Evolutionary conservation across 2,329 filamentous ascomycete species (phyloP).

Genomic region (Alternaria triticina): DNA sequence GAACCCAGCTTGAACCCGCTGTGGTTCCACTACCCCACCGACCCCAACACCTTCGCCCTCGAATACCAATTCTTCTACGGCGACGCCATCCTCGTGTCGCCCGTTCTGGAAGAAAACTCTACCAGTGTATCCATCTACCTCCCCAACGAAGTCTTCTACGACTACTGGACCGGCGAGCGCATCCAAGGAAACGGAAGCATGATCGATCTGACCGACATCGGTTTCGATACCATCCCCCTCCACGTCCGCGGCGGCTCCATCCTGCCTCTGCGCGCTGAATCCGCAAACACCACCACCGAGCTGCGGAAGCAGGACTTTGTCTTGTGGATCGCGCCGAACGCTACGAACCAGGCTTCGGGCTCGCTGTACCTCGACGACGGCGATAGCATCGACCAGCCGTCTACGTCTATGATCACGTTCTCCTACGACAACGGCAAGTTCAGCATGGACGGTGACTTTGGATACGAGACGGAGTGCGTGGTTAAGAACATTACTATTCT

Average conservation of each 20-base stretch:
- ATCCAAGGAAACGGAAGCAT: conserved; percentile 56
- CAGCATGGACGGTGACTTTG: conserved; percentile 61
- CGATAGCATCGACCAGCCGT: conserved; percentile 65
- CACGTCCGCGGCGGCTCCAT: conserved; percentile 70
- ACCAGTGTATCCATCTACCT: conserved; percentile 63
- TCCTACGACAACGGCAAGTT: conserved; percentile 63
- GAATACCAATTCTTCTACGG: conserved; percentile 66
- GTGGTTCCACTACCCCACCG: conserved; percentile 72
- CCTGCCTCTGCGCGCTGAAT: conserved; percentile 62
- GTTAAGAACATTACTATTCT: conserved; percentile 39
- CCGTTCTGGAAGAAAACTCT: conserved; percentile 60
- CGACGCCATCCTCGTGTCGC: conserved; percentile 61
- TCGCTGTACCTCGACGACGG: conserved; percentile 80
- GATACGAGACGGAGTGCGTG: conserved; percentile 48
- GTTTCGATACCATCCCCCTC: conserved; percentile 64
- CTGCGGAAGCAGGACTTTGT: conserved; percentile 72
- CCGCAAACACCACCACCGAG: conserved; percentile 68
- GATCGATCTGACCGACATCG: conserved; percentile 55
- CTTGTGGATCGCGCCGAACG: conserved; percentile 70
- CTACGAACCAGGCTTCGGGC: conserved; percentile 68
- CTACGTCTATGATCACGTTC: conserved; percentile 65
- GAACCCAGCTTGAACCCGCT: conserved; percentile 70
- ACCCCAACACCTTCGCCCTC: conserved; percentile 58
- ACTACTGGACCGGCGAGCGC: conserved; percentile 61
- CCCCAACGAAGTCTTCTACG: conserved; percentile 65